A percentile compares a stretch with the other conserved stretches of the same genome.
These are phyloP conservation scores for Ophiostoma triangulosporum DNA, from an alignment of 2,329 filamentous ascomycete species.

Conservation along the genomic window DNA sequence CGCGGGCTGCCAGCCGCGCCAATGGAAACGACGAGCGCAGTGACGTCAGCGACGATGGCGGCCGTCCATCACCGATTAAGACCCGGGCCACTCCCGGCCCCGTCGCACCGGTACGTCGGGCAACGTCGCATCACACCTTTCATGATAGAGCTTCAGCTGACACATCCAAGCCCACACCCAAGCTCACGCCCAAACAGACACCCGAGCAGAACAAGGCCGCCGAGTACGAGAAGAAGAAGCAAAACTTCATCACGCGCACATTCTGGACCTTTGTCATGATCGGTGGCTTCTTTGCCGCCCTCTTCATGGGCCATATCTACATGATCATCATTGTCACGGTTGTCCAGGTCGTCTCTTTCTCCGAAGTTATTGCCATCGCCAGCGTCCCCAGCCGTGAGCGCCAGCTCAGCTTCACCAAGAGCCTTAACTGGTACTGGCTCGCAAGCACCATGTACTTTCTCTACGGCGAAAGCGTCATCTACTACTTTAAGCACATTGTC, in stretches of 20 bases:
- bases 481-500: conserved; percentile 99
- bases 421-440: conserved; percentile 97
- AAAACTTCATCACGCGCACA: conserved; percentile 90
- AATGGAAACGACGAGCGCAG: conserved; percentile 44
- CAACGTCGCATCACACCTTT: not conserved
- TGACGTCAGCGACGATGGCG: conserved; percentile 29
- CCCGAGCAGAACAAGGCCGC: conserved; percentile 28
- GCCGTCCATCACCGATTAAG: conserved; percentile 13
- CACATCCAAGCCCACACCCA: not conserved
- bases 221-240: conserved; percentile 97
- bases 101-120: not conserved
- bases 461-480: conserved; percentile 97
- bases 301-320: conserved; percentile 96
- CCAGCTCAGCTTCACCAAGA: conserved; percentile 86
- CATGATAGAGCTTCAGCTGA: not conserved
- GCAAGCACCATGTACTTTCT: conserved; percentile 99
- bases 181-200: conserved; percentile 22
- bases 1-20: conserved; percentile 40
- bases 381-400: conserved; percentile 86
- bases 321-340: conserved; percentile 86
- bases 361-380: conserved; percentile 96
- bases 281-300: conserved; percentile 72
- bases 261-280: conserved; percentile 99
- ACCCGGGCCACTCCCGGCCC: conserved; percentile 20
- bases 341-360: conserved; percentile 94